Evolutionary conservation across 805 yeast genomes (phyloP), one percentile per base, ranked within the genome.

Genomic region (Candida corydali): DNA sequence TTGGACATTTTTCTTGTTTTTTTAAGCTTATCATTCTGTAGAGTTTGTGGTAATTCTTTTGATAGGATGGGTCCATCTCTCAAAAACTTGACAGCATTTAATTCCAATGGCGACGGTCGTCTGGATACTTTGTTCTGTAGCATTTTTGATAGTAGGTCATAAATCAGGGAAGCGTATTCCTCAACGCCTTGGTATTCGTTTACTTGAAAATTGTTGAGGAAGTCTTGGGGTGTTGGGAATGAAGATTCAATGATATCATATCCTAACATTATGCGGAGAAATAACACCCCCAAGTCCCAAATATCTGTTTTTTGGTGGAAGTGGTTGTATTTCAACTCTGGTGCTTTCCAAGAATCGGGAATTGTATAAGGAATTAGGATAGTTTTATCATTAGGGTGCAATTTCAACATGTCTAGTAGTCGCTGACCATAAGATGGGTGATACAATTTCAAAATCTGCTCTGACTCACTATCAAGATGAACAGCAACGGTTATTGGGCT

Each of bases 251-350:
- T 67, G 54, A 81, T 64, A 44, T 83, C 78, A 12, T 80, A 69
- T 26, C 57, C 59, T 8, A 64, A 38, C 69, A 67, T 65, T 3
- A 67, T 49, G 18, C 64, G 46, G 39, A 60, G 39, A 46, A 91
- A 81, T 5, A 84, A 56, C 0, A 86, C 86, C 6, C 97, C 98
- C 26, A 88, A 61, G 51, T 85, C 85, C 98, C 98, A 93, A 8
- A 93, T 82, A 63, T 93, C 98, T 0, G 96, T 80, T 55, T 87
- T 85, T 39, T 70, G 24, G 58, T 50, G 34, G 58, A 49, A 31
- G 6, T 8, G 3, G 15, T 14, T 22, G 54, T 61, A 11, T 49
- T 51, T 52, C 6, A 80, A 45, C 54, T 89, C 97, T 0, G 98
- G 97, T 0, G 97, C 94, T 9, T 57, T 62, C 96, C 97, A 89